Conservation (phyloP, 2,329 filamentous ascomycete genomes). For the Lachnum nothofagi region DNA sequence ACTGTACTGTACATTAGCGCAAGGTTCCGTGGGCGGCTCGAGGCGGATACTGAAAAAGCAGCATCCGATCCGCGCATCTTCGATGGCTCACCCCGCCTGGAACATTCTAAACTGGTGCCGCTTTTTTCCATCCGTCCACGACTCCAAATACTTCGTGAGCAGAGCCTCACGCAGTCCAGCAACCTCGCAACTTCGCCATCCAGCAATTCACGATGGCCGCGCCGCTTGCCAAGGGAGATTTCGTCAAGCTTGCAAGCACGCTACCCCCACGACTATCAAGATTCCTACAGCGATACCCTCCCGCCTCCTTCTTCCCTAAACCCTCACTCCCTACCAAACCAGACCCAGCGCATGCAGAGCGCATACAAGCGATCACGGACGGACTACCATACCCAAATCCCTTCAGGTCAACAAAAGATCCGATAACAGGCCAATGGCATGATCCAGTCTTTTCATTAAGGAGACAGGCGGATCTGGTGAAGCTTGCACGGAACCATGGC, state of each 20-base stretch:
- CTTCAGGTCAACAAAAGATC: constrained; percentile 75
- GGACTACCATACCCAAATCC: constrained; percentile 54
- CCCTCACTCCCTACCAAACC: constrained; percentile 22
- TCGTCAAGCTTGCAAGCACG: constrained; percentile 56
- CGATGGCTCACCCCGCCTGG: neutral
- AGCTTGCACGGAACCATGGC: constrained; percentile 72
- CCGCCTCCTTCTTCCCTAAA: constrained; percentile 52
- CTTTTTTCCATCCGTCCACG: neutral
- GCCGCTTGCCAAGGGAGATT: no score
- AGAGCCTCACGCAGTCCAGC: neutral
- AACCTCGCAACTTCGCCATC: no score
- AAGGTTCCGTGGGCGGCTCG: no score
- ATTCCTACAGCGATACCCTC: constrained; percentile 89
- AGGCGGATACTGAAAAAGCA: neutral
- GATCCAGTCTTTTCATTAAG: constrained; percentile 77
- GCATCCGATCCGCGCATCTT: neutral
- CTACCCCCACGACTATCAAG: constrained; percentile 73
- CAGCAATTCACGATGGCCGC: constrained; percentile 20
- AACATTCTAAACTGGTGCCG: neutral
- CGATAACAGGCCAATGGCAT: constrained; percentile 74
- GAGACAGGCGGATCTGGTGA: constrained; percentile 84
- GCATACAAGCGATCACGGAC: constrained; percentile 31
- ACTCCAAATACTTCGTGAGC: neutral
- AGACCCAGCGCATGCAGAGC: constrained; percentile 33
- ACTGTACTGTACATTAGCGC: no score